These are phyloP conservation scores for Spizellomyces punctatus DNA, from an alignment of 192 early-diverging fungal genomes.

Conservation along the genomic window DNA sequence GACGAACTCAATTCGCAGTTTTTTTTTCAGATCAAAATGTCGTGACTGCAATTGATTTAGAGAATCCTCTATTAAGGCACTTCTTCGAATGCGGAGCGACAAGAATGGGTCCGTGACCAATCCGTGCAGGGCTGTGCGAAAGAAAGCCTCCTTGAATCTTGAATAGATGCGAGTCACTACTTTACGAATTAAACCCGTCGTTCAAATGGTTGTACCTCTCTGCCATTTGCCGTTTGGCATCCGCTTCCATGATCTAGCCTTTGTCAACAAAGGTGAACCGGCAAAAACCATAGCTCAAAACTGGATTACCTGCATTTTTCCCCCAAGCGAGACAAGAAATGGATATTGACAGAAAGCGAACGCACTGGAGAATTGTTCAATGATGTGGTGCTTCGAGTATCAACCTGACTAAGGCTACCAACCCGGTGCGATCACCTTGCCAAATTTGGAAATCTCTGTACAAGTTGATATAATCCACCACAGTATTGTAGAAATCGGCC, in stretches of 20 bases:
- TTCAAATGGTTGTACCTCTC: slow-evolving; percentile 17
- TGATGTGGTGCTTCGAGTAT: not conserved
- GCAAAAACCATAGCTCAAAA: slow-evolving; percentile 2
- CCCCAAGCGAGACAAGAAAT: slow-evolving; percentile 55
- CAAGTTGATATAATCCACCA: slow-evolving; percentile 56
- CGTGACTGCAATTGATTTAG: slow-evolving; percentile 51
- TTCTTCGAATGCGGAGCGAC: slow-evolving; percentile 48
- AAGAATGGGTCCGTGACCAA: slow-evolving; percentile 55
- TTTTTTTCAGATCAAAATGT: slow-evolving; percentile 57
- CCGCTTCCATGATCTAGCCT: slow-evolving; percentile 48
- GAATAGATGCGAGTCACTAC: not conserved
- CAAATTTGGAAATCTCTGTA: slow-evolving; percentile 48
- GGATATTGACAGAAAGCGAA: slow-evolving; percentile 65
- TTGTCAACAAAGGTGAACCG: not conserved
- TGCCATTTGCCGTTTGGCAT: slow-evolving; percentile 46
- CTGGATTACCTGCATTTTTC: slow-evolving; percentile 51
- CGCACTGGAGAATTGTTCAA: slow-evolving; percentile 9
- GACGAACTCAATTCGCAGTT: slow-evolving; percentile 52
- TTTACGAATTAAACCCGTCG: slow-evolving; percentile 13
- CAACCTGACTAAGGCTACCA: not conserved
- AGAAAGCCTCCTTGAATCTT: slow-evolving; percentile 52
- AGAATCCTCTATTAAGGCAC: slow-evolving; percentile 52
- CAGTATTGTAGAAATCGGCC: slow-evolving; percentile 83
- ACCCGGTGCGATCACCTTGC: slow-evolving; percentile 55
- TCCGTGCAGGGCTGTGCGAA: slow-evolving; percentile 43